These are phyloP conservation scores for Lodderomyces beijingensis DNA, from an alignment of 1,139 yeast genomes.

Conservation along the genomic window DNA sequence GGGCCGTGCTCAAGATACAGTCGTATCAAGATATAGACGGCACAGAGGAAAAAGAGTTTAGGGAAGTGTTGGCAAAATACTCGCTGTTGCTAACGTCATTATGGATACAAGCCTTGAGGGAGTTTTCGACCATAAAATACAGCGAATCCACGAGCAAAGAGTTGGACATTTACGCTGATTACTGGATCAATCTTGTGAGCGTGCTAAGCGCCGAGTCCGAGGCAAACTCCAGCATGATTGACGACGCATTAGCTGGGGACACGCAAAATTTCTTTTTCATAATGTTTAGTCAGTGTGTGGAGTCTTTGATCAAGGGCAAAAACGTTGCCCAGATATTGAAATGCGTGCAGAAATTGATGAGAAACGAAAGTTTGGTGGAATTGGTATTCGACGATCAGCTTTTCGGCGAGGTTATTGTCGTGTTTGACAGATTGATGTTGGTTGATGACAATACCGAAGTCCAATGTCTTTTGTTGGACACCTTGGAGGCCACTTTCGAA, in stretches of 20 bases:
- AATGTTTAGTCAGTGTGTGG: slow-evolving; percentile 80
- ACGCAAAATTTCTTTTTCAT: slow-evolving; percentile 74
- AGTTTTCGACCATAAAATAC: slow-evolving; percentile 66
- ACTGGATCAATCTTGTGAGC: slow-evolving; percentile 78
- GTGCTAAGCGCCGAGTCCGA: slow-evolving; percentile 70
- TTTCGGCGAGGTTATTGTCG: slow-evolving; percentile 70
- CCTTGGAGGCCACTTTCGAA: slow-evolving; percentile 47
- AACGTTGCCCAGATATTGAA: slow-evolving; percentile 42
- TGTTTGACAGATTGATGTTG: slow-evolving; percentile 68
- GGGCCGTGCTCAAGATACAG: slow-evolving; percentile 76
- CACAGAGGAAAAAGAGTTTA: background rate
- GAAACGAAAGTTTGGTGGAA: slow-evolving; percentile 53
- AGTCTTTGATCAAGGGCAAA: slow-evolving; percentile 53
- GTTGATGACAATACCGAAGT: slow-evolving; percentile 53
- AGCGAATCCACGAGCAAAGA: slow-evolving; percentile 45
- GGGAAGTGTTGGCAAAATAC: slow-evolving; percentile 51
- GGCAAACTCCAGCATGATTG: slow-evolving; percentile 41
- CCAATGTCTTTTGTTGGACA: slow-evolving; percentile 51
- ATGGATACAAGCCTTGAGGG: slow-evolving; percentile 76
- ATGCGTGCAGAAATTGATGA: slow-evolving; percentile 56
- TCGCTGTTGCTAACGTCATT: slow-evolving; percentile 60
- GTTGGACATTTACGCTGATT: slow-evolving; percentile 52
- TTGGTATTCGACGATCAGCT: slow-evolving; percentile 64
- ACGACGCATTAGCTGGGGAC: slow-evolving; percentile 47
- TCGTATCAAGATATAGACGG: slow-evolving; percentile 19